Percentiles rank a stretch among this genome's conserved stretches.
phyloP scores from a whole-genome alignment of 1,284 basidiomycete genomes.

The Sporisorium exsertum region DNA sequence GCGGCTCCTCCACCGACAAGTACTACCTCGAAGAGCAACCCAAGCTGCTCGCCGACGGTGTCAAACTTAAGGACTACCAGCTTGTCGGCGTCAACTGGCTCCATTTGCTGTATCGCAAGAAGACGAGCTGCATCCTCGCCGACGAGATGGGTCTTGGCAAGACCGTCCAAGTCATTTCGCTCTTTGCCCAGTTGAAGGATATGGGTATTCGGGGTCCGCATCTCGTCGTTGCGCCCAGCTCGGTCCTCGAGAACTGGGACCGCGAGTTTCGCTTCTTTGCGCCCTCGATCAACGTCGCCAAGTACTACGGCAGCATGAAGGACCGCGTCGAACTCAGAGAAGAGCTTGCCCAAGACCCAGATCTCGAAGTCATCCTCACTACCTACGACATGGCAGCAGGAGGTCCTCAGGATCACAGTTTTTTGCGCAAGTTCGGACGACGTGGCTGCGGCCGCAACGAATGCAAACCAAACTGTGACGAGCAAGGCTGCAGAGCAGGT shows the following conservation, averaged over 20 bases:
- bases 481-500: conserved; percentile 69
- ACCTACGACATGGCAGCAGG: conserved; percentile 95
- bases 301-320: conserved; percentile 92
- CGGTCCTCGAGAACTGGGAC: conserved; percentile 98
- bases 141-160: conserved; percentile 87
- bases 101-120: conserved; percentile 83
- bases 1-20: conserved; percentile 51
- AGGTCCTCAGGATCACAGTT: conserved; percentile 82
- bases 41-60: conserved; percentile 76
- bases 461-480: conserved; percentile 39
- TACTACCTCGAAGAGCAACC: conserved; percentile 81
- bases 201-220: conserved; percentile 82
- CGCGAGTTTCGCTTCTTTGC: conserved; percentile 93
- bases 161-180: conserved; percentile 97
- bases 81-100: conserved; percentile 98
- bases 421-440: conserved; percentile 76
- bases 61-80: conserved; percentile 95
- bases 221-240: conserved; percentile 88
- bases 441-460: conserved; percentile 45
- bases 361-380: conserved; percentile 93
- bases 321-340: conserved; percentile 84
- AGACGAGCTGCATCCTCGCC: conserved; percentile 92
- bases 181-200: conserved; percentile 89
- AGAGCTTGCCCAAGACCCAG: conserved; percentile 74
- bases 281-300: conserved; percentile 83